phyloP scores from a whole-genome alignment of 2,329 filamentous ascomycete species.

The Monosporascus sp. region DNA sequence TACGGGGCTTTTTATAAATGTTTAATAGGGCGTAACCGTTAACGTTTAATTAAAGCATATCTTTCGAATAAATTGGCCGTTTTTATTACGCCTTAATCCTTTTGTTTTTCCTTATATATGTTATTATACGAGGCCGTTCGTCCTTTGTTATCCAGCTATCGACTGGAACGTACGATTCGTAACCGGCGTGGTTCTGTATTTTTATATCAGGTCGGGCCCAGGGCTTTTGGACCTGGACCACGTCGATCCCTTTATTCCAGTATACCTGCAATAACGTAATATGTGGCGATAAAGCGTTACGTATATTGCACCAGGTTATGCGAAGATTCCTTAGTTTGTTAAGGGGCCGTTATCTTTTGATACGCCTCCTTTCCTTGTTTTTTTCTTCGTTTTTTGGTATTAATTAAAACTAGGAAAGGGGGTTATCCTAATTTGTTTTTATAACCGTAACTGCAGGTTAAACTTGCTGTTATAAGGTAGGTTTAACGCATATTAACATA shows the following conservation, averaged over 20 bases:
- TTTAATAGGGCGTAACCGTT: neutral
- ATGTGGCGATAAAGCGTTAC: neutral
- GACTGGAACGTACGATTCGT: neutral
- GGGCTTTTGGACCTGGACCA: neutral
- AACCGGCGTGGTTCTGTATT: neutral
- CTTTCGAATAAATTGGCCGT: neutral
- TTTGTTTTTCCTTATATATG: neutral
- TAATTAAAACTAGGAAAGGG: no score
- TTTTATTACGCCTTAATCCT: neutral
- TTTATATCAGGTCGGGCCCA: neutral
- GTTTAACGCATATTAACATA: no score
- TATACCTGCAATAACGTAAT: neutral
- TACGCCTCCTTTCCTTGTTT: no score
- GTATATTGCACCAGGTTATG: neutral
- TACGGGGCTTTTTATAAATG: neutral
- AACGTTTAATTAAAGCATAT: neutral
- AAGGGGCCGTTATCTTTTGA: neutral
- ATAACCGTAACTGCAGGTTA: no score
- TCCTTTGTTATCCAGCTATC: neutral
- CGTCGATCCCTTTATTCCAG: neutral
- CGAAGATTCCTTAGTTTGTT: neutral
- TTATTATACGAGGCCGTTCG: neutral
- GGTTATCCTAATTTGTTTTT: no score
- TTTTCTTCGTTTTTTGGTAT: no score
- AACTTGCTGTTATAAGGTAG: no score